Evolutionary conservation across 129 eudicot genomes (phyloP), one percentile per base, ranked within the genome.

Genomic region (Silybum marianum): DNA sequence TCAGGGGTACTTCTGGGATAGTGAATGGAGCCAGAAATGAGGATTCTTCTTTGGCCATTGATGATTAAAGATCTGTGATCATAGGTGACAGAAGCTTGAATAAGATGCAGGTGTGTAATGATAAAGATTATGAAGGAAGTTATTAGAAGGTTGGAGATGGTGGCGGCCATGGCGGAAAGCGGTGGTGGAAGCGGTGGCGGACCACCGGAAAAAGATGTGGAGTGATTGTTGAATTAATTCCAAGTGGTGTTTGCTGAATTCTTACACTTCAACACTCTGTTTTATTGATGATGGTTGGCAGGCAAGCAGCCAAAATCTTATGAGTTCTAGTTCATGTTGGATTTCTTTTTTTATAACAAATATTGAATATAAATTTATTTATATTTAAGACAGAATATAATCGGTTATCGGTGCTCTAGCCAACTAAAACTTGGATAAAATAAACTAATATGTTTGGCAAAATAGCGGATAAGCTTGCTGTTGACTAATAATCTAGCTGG

Each of bases 1-100:
- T 94, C 89, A 81, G 98, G 98, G 81, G 95, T 90, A 78, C 98
- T 94, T 90, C 98, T 91, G 38, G 98, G 98, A 68, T 94, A 94
- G 87, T 94, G 98, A 79, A 94, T 94, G 69, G 98, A 91, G 78
- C 98, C 98, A 73, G 98, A 91, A 80, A 94, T 84, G 38, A 91
- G 95, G 73, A 94, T 88, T 86, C 87, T 90, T 81, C 95, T 84
- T 73, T 88, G 85, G 51, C 98, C 98, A 90, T 94, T 91, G 24
- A 94, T 90, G 79, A 90, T 78, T 5, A 94, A 77, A 13, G 95
- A 90, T 83, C 81, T 90, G 76, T 84, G 90, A 82, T 94, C 98
- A 85, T 94, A 94, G 24, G 93, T 90, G 3, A 94, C 95, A 34
- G 76, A 72, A 39, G 88, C 72, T 22, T 85, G 85, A 79, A 87